A percentile compares a stretch with the other conserved stretches of the same genome.
Conservation (phyloP, 75 land plant genomes). For the Sequoia sempervirens region DNA sequence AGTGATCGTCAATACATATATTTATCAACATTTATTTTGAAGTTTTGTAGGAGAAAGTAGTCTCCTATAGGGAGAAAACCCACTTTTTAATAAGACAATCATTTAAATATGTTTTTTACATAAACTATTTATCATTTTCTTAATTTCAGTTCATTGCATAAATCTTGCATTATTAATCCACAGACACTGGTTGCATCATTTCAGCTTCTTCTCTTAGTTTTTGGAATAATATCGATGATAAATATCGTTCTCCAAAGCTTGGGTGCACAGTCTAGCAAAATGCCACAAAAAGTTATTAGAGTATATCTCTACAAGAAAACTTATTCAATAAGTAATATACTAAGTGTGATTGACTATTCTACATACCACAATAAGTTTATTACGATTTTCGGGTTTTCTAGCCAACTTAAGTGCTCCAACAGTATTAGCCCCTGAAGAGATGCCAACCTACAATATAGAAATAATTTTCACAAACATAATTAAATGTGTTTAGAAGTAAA, state of each 20-base stretch:
- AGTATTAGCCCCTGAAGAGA: slow-evolving; percentile 84
- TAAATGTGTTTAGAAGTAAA: no score
- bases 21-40: no score
- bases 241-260: slow-evolving; percentile 81
- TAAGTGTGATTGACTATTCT: neutral
- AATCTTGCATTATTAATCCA: slow-evolving; percentile 17
- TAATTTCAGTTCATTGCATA: neutral
- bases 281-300: neutral
- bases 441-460: slow-evolving; percentile 52
- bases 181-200: slow-evolving; percentile 69
- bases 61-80: no score
- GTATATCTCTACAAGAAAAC: neutral
- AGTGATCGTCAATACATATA: no score
- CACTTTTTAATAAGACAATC: no score
- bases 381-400: slow-evolving; percentile 66
- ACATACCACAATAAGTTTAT: slow-evolving; percentile 79
- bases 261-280: slow-evolving; percentile 57
- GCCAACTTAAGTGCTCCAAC: slow-evolving; percentile 77
- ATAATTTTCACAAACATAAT: neutral
- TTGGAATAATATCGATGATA: slow-evolving; percentile 75
- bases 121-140: no score
- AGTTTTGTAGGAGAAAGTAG: no score
- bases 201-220: slow-evolving; percentile 59
- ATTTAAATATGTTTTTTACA: no score
- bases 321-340: neutral